A percentile compares a stretch with the other conserved stretches of the same genome.
These are phyloP conservation scores for Neofusicoccum laricinum DNA, from an alignment of 2,329 filamentous ascomycete species.

Conservation along the genomic window DNA sequence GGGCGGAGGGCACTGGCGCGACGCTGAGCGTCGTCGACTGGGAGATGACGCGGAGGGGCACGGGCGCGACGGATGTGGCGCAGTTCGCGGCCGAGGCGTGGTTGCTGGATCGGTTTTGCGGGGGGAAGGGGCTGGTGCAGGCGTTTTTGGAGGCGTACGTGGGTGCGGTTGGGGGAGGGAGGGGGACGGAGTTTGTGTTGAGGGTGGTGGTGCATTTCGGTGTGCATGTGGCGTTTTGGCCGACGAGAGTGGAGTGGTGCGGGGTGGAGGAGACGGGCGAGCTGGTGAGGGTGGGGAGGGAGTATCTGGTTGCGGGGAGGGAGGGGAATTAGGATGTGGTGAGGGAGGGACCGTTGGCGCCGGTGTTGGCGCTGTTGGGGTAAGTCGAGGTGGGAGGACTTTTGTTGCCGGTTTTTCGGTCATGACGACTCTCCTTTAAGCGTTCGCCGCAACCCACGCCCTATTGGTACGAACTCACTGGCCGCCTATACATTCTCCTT, in stretches of 20 bases:
- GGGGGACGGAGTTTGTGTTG: constrained; percentile 22
- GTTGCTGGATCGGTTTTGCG: constrained; percentile 34
- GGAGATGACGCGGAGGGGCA: constrained; percentile 34
- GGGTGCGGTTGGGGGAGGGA: neutral
- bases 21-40: constrained; percentile 35
- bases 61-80: constrained; percentile 35
- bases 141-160: constrained; percentile 27
- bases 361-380: neutral
- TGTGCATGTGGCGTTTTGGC: constrained; percentile 36
- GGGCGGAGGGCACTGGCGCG: neutral
- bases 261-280: constrained; percentile 24
- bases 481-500: too few species aligned
- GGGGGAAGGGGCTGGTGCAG: constrained; percentile 25
- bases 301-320: constrained; percentile 17
- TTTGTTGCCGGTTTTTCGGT: too few species aligned
- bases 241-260: constrained; percentile 30
- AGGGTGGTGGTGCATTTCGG: constrained; percentile 34
- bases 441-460: too few species aligned
- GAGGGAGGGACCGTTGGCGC: neutral
- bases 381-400: neutral
- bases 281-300: constrained; percentile 22
- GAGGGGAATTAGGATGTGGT: constrained; percentile 25
- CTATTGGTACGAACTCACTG: too few species aligned
- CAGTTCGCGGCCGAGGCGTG: constrained; percentile 39
- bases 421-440: too few species aligned